These are phyloP conservation scores for Ilex aquifolium DNA, from an alignment of 257 asterid genomes.

Conservation along the genomic window DNA sequence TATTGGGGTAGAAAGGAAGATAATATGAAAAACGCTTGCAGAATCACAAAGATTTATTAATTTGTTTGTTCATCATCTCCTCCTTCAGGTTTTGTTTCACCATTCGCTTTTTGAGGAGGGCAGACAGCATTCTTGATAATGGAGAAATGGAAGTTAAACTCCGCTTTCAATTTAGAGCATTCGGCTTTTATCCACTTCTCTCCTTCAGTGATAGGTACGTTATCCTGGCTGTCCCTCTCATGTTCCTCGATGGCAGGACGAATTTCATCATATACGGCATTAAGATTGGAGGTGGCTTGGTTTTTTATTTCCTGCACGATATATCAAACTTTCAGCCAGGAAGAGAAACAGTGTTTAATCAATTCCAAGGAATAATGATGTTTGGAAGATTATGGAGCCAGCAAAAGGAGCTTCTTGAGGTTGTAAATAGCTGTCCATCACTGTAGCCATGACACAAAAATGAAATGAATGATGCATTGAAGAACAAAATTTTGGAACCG, in stretches of 20 bases:
- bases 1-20: not conserved
- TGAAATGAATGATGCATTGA: not conserved
- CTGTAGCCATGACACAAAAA: not conserved
- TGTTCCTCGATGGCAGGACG: conserved; percentile 89
- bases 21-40: not conserved
- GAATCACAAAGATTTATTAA: not conserved
- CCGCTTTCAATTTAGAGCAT: conserved; percentile 66
- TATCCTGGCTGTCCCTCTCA: conserved; percentile 82
- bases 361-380: not conserved
- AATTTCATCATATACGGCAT: conserved; percentile 65
- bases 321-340: not conserved
- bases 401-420: not conserved
- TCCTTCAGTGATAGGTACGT: conserved; percentile 64
- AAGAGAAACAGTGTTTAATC: too few species aligned
- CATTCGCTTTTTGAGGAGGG: conserved; percentile 24
- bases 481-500: too few species aligned
- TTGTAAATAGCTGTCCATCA: not conserved
- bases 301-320: conserved; percentile 53
- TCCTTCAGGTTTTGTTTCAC: conserved; percentile 18
- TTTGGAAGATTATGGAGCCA: not conserved
- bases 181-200: conserved; percentile 88
- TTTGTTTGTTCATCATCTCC: conserved; percentile 22
- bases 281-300: conserved; percentile 52
- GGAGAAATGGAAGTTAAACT: conserved; percentile 57
- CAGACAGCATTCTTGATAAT: conserved; percentile 61